phyloP scores from a whole-genome alignment of 352 stramenopile species.

The Globisporangium middletonii region DNA sequence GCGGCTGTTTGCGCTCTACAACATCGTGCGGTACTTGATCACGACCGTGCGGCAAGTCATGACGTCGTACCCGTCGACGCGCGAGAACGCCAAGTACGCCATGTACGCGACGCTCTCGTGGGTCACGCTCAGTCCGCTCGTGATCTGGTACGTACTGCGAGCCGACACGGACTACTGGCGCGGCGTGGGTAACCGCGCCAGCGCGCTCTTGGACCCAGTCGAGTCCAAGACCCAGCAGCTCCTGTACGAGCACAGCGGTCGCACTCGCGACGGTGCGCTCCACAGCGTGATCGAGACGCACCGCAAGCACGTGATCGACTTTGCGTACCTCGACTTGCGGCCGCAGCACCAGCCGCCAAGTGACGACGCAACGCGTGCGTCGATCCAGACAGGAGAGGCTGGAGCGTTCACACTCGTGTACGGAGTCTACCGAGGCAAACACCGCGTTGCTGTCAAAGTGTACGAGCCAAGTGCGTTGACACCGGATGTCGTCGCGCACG shows the following conservation, averaged over 20 bases:
- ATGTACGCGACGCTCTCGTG: conserved; percentile 16
- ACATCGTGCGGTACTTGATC: conserved; percentile 3
- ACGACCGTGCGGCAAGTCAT: conserved; percentile 12
- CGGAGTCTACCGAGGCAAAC: conserved; percentile 18
- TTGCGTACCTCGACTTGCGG: conserved; percentile 25
- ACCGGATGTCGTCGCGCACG: conserved; percentile 24
- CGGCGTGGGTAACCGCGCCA: conserved; percentile 27
- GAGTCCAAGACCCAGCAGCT: conserved; percentile 10
- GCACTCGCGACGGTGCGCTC: conserved; percentile 24
- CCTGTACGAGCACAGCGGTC: conserved; percentile 23
- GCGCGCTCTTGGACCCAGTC: conserved; percentile 4
- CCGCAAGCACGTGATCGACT: conserved; percentile 47
- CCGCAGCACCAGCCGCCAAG: conserved; percentile 16
- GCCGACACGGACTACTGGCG: conserved; percentile 46
- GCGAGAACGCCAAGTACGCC: conserved; percentile 5
- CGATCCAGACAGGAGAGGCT: conserved; percentile 22
- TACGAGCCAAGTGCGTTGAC: conserved; percentile 29
- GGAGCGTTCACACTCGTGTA: conserved; percentile 10
- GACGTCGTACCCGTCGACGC: conserved; percentile 16
- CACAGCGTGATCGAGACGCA: conserved; percentile 51
- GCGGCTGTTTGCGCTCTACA: conserved; percentile 20
- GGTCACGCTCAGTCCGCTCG: conserved; percentile 22
- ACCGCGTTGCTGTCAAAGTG: conserved; percentile 35
- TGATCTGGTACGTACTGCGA: conserved; percentile 39
- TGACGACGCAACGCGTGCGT: conserved; percentile 18